These are phyloP conservation scores for Acacia melanoxylon DNA, from an alignment of 306 rosid genomes.

Conservation along the genomic window DNA sequence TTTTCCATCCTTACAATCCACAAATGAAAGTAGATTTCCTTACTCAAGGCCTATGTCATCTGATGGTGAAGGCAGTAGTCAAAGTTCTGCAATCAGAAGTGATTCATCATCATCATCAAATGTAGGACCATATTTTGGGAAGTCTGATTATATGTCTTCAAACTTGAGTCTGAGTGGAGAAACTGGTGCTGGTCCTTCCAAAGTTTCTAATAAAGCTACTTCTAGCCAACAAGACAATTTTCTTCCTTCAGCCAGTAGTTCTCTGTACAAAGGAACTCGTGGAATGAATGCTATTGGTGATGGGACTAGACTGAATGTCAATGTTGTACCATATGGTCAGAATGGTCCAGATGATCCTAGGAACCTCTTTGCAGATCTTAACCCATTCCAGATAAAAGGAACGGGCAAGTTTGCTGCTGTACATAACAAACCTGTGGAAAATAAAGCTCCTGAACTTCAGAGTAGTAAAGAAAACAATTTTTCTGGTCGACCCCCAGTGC, in stretches of 20 bases:
- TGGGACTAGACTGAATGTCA: constrained; percentile 69
- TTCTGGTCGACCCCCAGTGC: constrained; percentile 67
- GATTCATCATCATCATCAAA: constrained; percentile 42
- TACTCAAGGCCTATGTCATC: constrained; percentile 53
- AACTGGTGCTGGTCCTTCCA: constrained; percentile 53
- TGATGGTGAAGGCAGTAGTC: constrained; percentile 83
- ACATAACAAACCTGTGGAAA: constrained; percentile 63
- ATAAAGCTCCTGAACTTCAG: constrained; percentile 62
- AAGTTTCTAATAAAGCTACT: constrained; percentile 40
- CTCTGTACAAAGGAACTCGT: constrained; percentile 70
- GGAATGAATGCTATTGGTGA: constrained; percentile 70
- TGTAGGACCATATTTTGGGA: constrained; percentile 53
- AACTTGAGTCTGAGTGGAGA: constrained; percentile 48
- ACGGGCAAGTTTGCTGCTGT: constrained; percentile 61
- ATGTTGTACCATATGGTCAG: constrained; percentile 81
- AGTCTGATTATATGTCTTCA: constrained; percentile 48
- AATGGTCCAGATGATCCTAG: constrained; percentile 63
- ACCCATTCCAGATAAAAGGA: constrained; percentile 90
- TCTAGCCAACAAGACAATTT: constrained; percentile 49
- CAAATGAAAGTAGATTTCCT: constrained; percentile 49
- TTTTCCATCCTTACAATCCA: constrained; percentile 50
- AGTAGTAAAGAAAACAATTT: constrained; percentile 46
- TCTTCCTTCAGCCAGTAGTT: constrained; percentile 54
- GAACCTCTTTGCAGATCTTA: constrained; percentile 86
- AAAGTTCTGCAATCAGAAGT: constrained; percentile 42